Percentiles rank a stretch among this genome's conserved stretches.
Evolutionary conservation across 176 grass and related monocot genomes (phyloP).

Genomic region (Tillandsia leiboldiana): DNA sequence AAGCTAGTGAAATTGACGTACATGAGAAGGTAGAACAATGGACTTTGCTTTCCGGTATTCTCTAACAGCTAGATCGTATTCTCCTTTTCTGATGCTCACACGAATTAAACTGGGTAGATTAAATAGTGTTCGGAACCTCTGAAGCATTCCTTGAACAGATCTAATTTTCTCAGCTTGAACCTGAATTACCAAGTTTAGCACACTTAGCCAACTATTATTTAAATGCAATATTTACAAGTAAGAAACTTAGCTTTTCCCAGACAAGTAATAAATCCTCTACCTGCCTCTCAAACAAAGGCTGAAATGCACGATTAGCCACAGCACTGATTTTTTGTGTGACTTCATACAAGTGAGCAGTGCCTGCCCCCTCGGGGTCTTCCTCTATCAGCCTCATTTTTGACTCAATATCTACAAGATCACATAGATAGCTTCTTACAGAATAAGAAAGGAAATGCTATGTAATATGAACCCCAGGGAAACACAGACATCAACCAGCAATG

Average conservation of each 20-base stretch:
- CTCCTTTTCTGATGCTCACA: constrained; percentile 91
- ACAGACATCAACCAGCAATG: neutral
- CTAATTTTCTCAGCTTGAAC: constrained; percentile 99
- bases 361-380: constrained; percentile 96
- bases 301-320: constrained; percentile 82
- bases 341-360: constrained; percentile 73
- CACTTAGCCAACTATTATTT: constrained; percentile 20
- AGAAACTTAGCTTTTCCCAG: constrained; percentile 5
- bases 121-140: constrained; percentile 94
- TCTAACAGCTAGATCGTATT: constrained; percentile 98
- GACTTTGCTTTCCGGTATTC: constrained; percentile 99
- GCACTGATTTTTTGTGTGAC: constrained; percentile 81
- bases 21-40: constrained; percentile 99
- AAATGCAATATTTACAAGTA: neutral
- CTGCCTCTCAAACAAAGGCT: constrained; percentile 98
- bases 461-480: neutral
- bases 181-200: constrained; percentile 37
- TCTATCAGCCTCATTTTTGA: constrained; percentile 96
- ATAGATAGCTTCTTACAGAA: neutral
- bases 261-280: constrained; percentile 32
- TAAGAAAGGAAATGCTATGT: constrained; percentile 10
- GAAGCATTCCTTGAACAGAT: constrained; percentile 99
- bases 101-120: constrained; percentile 93
- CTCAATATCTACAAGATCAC: constrained; percentile 62
- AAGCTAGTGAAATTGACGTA: constrained; percentile 14